A percentile compares a stretch with the other conserved stretches of the same genome.
phyloP scores from a whole-genome alignment of 73 alveolate genomes.

The Paramecium sexaurelia region DNA sequence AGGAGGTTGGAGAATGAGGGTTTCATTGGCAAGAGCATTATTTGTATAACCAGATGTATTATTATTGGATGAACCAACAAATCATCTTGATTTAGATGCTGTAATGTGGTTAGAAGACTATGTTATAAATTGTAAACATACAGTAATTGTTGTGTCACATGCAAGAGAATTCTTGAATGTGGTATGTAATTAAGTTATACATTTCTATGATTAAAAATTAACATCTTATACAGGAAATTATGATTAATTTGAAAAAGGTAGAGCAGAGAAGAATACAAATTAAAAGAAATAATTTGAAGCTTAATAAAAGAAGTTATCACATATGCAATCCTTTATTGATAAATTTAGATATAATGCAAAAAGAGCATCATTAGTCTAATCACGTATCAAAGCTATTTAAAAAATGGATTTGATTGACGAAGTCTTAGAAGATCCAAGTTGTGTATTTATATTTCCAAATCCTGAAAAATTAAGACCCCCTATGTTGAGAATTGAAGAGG shows the following conservation, averaged over 20 bases:
- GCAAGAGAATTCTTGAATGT: conserved; percentile 99
- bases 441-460: conserved; percentile 98
- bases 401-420: conserved; percentile 97
- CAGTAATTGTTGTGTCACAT: conserved; percentile 99
- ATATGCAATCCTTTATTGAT: conserved; percentile 97
- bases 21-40: conserved; percentile 97
- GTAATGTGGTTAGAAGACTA: conserved; percentile 98
- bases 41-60: conserved; percentile 97
- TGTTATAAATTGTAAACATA: conserved; percentile 89
- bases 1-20: conserved; percentile 99
- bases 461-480: conserved; percentile 98
- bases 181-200: conserved; percentile 97
- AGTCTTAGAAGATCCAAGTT: conserved; percentile 97
- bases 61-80: conserved; percentile 98
- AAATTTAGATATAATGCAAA: conserved; percentile 98
- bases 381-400: conserved; percentile 94
- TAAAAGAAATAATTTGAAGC: conserved; percentile 87
- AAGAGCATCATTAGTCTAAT: conserved; percentile 97
- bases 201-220: conserved; percentile 92
- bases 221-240: conserved; percentile 96
- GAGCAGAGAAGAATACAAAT: conserved; percentile 87
- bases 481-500: conserved; percentile 93
- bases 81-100: conserved; percentile 98
- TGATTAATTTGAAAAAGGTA: conserved; percentile 93
- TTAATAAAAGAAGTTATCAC: conserved; percentile 87